Evolutionary conservation across 495 filamentous ascomycete species (phyloP), one percentile per base, ranked within the genome.

Genomic region (Trichoderma orchidacearum): DNA sequence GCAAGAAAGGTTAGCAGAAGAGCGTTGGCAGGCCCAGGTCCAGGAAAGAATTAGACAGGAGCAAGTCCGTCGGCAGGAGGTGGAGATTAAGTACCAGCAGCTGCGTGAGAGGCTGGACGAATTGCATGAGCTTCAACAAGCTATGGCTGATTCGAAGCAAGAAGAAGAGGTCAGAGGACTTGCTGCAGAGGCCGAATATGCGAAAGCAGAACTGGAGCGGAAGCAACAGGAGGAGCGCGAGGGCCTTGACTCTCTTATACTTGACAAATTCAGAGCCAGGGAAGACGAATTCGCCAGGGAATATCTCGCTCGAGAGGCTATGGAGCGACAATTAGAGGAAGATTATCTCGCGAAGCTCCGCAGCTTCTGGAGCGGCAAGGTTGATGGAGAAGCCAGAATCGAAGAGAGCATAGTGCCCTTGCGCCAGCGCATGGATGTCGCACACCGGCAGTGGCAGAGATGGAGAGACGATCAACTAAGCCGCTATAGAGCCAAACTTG

Each of bases 301-400:
- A 13, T 67, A 60, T 38, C 38, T 32, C 5, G 51, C 60, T 21
- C 66, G 70, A 4, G 59, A 58, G 13, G 58, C 55, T 1, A 57
- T 61, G 51, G 68, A 72, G 58, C 54, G 56, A 13, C 56, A 48
- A 7, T 59, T 72, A 17, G 70, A 71, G 59, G 61, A 67, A 3
- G 60, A 66, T 55, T 74, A 74, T 54, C 54, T 58, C 1, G 34
- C 25, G 2, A 53, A 58, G 25, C 60, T 71, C 29, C 50, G 51
- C 30, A 30, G n/a, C 17, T 70, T 65, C 34, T 73, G 67, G 66
- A 54, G 32, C 30, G 32, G 50, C 5, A 64, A 62, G 34, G n/a
- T 29, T 21, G 63, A 60, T 11, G 30, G 63, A 23, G 60, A 67
- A 1, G 41, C 34, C 21, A 38, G 31, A 1, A 23, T 53, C 1